Evolutionary conservation across 257 asterid genomes (phyloP).

Genomic region (Salvia splendens): DNA sequence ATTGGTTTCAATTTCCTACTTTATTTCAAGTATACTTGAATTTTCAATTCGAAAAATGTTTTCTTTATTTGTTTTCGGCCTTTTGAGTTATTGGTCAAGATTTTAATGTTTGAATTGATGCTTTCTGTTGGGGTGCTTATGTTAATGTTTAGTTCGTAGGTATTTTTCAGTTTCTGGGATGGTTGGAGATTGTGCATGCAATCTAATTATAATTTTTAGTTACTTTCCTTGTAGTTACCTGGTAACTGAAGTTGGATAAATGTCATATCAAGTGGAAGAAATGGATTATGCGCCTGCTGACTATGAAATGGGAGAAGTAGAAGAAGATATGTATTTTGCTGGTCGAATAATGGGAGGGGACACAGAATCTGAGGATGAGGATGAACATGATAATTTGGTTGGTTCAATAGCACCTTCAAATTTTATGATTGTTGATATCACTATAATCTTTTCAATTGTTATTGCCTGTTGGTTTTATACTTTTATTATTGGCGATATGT

Average conservation of each 20-base stretch:
- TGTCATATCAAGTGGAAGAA: conserved; percentile 48
- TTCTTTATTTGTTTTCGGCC: background rate
- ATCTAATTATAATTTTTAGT: background rate
- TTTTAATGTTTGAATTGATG: background rate
- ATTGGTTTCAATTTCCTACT: conserved; percentile 17
- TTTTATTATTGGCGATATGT: conserved; percentile 16
- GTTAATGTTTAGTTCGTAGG: background rate
- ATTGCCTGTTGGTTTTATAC: conserved; percentile 8
- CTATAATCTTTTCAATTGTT: conserved; percentile 7
- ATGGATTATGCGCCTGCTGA: conserved; percentile 53
- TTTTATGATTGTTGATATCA: background rate
- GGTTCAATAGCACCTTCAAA: conserved; percentile 26
- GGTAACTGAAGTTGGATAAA: conserved; percentile 27
- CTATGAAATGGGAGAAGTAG: conserved; percentile 53
- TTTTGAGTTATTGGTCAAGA: background rate
- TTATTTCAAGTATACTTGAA: background rate
- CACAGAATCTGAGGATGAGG: conserved; percentile 59
- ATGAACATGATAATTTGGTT: conserved; percentile 56
- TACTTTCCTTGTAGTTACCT: conserved; percentile 28
- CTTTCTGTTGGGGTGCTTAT: background rate
- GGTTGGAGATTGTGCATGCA: conserved; percentile 19
- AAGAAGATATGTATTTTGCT: conserved; percentile 51
- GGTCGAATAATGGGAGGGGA: conserved; percentile 59
- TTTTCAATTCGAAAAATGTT: background rate
- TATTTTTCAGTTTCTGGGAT: conserved; percentile 15